These are phyloP conservation scores for Aspergillus transmontanensis DNA, from an alignment of 2,329 filamentous ascomycete species.

Conservation along the genomic window DNA sequence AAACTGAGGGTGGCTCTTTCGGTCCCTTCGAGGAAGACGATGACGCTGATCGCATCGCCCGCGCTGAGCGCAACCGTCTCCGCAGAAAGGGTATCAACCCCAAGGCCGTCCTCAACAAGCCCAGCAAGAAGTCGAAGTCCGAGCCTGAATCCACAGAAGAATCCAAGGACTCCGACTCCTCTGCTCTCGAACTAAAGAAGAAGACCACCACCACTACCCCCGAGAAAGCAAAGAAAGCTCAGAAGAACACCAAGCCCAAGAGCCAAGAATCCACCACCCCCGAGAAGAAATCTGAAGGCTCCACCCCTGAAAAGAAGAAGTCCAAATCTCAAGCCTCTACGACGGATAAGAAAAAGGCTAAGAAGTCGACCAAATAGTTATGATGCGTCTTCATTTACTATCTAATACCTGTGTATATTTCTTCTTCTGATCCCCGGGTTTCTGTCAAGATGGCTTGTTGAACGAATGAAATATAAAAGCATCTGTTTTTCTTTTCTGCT, in stretches of 20 bases:
- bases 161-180: constrained; percentile 23
- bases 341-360: constrained; percentile 20
- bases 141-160: constrained; percentile 17
- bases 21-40: constrained; percentile 75
- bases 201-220: constrained; percentile 10
- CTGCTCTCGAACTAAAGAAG: constrained; percentile 20
- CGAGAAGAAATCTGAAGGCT: constrained; percentile 17
- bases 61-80: constrained; percentile 72
- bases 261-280: not conserved
- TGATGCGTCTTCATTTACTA: constrained; percentile 16
- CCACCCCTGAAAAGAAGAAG: constrained; percentile 2
- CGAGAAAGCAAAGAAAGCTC: constrained; percentile 25
- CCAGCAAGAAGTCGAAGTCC: constrained; percentile 34
- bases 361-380: constrained; percentile 29
- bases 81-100: constrained; percentile 75
- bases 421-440: constrained; percentile 18
- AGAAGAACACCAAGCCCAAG: constrained; percentile 16
- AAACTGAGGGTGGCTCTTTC: constrained; percentile 58
- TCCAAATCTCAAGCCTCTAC: constrained; percentile 3
- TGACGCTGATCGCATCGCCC: constrained; percentile 71
- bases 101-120: constrained; percentile 54
- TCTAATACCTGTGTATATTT: constrained; percentile 21
- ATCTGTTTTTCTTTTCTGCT: constrained; percentile 9
- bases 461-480: constrained; percentile 17
- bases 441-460: constrained; percentile 5